Evolutionary conservation across 352 stramenopile genomes (phyloP), one percentile per base, ranked within the genome.

Genomic region (Phytophthora agathidicida): DNA sequence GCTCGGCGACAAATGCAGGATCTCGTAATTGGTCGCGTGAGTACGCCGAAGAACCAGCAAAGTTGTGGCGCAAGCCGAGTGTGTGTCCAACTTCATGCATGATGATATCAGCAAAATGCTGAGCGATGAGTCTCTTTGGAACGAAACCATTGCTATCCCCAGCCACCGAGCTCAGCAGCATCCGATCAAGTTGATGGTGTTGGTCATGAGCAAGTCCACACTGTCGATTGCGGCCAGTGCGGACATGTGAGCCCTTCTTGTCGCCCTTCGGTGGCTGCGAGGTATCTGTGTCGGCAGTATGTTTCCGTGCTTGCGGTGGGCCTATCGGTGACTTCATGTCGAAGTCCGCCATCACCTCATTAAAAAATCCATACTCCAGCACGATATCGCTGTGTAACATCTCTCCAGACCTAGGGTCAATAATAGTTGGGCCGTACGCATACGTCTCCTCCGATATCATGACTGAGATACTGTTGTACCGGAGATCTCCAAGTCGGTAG

Each of bases 21-120:
- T 93, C 64, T 8, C 75, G 71, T 11, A 94, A 68, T 45, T 96
- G 59, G 11, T 74, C 47, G 13, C 79, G 64, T 14, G 81, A 79
- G 49, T 85, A 71, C 0, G 66, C 52, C 0, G 80, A 65, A 0
- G 83, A 89, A 9, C 75, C 88, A 6, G 69, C 75, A 68, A 96
- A 96, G 58, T 96, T 97, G 67, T 97, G 88, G 9, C 86, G 80
- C 9, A 96, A 70, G 5, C 86, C 87, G 2, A 97, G 76, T 10
- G 86, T 94, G 59, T 97, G 89, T 6, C 88, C 89, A 20, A 96
- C 86, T 67, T 97, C 88, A 49, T 97, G 89, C 81, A 96, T 93
- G 23, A 95, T 76, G 27, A 94, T 87, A 51, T 87, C 73, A 7
- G 68, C 67, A 45, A 97, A 84, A 36, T 91, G 77, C 24, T 82